phyloP scores from a whole-genome alignment of 1,139 yeast genomes.

The Candida sojae region DNA sequence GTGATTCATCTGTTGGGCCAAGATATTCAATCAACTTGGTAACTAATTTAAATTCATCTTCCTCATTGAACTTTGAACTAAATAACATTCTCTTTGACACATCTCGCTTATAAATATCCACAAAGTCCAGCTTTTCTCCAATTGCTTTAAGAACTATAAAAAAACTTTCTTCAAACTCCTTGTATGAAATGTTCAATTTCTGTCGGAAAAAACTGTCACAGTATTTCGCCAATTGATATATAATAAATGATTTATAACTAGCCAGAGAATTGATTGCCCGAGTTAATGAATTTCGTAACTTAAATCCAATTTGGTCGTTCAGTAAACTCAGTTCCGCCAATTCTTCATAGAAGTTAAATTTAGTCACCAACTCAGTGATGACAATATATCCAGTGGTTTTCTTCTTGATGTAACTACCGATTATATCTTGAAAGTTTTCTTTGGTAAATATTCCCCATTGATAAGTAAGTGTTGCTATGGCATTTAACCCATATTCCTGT shows the following conservation, averaged over 20 bases:
- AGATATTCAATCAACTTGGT: slow-evolving; percentile 25
- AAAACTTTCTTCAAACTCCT: slow-evolving; percentile 23
- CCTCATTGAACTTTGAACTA: slow-evolving; percentile 22
- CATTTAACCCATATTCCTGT: slow-evolving; percentile 20
- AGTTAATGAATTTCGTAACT: slow-evolving; percentile 28
- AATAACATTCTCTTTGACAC: slow-evolving; percentile 36
- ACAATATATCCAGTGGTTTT: slow-evolving; percentile 1
- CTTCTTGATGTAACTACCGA: neutral
- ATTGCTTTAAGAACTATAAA: slow-evolving; percentile 34
- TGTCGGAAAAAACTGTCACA: slow-evolving; percentile 35
- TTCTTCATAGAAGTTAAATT: neutral
- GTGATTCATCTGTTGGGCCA: slow-evolving; percentile 36
- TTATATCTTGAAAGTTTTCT: slow-evolving; percentile 4
- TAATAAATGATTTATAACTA: slow-evolving; percentile 19
- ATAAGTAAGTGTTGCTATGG: slow-evolving; percentile 20
- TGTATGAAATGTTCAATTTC: slow-evolving; percentile 16
- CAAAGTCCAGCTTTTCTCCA: slow-evolving; percentile 35
- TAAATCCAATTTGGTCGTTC: slow-evolving; percentile 26
- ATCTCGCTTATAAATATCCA: slow-evolving; percentile 34
- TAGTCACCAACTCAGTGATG: neutral
- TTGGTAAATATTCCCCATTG: slow-evolving; percentile 21
- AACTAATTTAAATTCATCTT: slow-evolving; percentile 28
- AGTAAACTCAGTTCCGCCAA: neutral
- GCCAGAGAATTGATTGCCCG: slow-evolving; percentile 24
- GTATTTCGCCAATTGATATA: slow-evolving; percentile 32